Evolutionary conservation across 805 yeast genomes (phyloP).

Genomic region (Vanderwaltozyma yarrowii): DNA sequence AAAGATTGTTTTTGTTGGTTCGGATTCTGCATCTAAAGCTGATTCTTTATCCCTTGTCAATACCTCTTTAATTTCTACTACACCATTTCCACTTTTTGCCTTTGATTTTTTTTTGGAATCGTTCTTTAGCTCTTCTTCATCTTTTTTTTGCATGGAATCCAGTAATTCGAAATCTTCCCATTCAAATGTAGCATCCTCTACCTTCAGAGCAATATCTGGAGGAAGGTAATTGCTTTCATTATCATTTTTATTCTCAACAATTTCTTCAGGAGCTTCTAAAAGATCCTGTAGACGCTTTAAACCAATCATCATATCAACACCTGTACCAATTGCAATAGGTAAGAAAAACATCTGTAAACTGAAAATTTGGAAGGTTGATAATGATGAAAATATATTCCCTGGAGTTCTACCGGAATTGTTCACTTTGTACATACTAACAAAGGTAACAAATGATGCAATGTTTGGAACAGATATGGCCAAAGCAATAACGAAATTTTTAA

Average conservation of each 20-base stretch:
- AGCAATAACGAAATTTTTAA: slow-evolving; percentile 55
- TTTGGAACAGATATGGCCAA: slow-evolving; percentile 57
- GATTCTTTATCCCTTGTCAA: not conserved
- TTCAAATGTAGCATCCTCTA: slow-evolving; percentile 46
- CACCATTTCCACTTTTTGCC: slow-evolving; percentile 4
- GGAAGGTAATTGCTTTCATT: slow-evolving; percentile 13
- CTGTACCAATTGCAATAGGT: slow-evolving; percentile 60
- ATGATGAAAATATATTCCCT: slow-evolving; percentile 58
- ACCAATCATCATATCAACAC: slow-evolving; percentile 60
- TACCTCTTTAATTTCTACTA: not conserved
- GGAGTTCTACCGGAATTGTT: slow-evolving; percentile 35
- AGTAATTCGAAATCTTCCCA: slow-evolving; percentile 50
- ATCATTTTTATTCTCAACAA: slow-evolving; percentile 9
- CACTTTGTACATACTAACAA: slow-evolving; percentile 37
- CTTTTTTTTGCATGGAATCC: slow-evolving; percentile 6
- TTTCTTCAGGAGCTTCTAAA: slow-evolving; percentile 36
- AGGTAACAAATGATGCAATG: slow-evolving; percentile 57
- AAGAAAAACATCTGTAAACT: slow-evolving; percentile 53
- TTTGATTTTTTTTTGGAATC: slow-evolving; percentile 13
- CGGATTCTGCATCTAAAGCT: not conserved
- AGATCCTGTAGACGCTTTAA: slow-evolving; percentile 45
- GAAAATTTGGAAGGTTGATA: slow-evolving; percentile 54
- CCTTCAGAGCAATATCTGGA: slow-evolving; percentile 35
- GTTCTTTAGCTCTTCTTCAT: slow-evolving; percentile 21
- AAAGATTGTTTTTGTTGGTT: slow-evolving; percentile 23